Conservation (phyloP, 768 basidiomycete species). For the Suillus hirtellus region DNA sequence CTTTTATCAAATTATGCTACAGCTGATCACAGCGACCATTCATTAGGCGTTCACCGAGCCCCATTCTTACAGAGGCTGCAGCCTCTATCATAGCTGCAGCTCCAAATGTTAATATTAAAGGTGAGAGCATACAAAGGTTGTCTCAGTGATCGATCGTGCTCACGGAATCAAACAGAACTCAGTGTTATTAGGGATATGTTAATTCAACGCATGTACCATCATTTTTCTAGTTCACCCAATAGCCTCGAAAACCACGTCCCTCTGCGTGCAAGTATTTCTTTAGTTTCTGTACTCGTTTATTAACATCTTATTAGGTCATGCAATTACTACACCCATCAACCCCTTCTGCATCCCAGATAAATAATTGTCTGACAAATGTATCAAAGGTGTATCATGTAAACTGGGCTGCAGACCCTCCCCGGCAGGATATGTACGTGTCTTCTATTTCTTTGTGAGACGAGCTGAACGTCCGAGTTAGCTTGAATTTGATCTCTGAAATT, state of each 20-base stretch:
- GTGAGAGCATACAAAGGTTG: slow-evolving; percentile 31
- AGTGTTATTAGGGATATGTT: slow-evolving; percentile 54
- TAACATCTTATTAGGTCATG: slow-evolving; percentile 40
- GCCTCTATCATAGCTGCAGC: slow-evolving; percentile 68
- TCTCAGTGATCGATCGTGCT: not conserved
- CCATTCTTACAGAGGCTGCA: slow-evolving; percentile 61
- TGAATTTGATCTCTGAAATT: slow-evolving; percentile 59
- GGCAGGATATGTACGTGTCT: slow-evolving; percentile 59
- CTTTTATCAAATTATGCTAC: not conserved
- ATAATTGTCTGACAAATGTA: slow-evolving; percentile 54
- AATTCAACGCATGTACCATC: slow-evolving; percentile 53
- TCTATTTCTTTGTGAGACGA: slow-evolving; percentile 2
- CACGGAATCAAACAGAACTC: slow-evolving; percentile 47
- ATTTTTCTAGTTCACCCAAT: slow-evolving; percentile 55
- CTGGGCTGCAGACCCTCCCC: slow-evolving; percentile 62
- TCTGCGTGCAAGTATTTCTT: slow-evolving; percentile 37
- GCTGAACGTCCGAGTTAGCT: slow-evolving; percentile 11
- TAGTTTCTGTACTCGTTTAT: not conserved
- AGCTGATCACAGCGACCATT: slow-evolving; percentile 9
- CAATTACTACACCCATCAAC: slow-evolving; percentile 52
- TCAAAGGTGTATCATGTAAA: slow-evolving; percentile 52
- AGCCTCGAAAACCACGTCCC: slow-evolving; percentile 60
- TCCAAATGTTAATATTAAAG: slow-evolving; percentile 56
- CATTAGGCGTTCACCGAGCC: slow-evolving; percentile 45
- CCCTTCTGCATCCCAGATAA: slow-evolving; percentile 56